Evolutionary conservation across 352 stramenopile species (phyloP).

Genomic region (Phytophthora chlamydospora): DNA sequence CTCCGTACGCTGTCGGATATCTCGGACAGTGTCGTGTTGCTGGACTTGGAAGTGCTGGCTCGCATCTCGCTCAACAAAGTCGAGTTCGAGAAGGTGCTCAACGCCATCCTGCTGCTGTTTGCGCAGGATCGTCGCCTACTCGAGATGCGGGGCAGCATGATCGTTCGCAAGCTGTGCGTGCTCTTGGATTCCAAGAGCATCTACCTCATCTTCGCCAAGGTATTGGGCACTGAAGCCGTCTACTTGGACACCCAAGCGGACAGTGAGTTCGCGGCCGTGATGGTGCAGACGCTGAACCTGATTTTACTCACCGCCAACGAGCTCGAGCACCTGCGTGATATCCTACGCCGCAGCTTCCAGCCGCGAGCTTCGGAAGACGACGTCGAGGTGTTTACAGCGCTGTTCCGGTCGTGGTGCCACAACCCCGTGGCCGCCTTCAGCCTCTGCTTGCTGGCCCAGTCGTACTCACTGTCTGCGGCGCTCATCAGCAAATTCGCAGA

Average conservation of each 20-base stretch:
- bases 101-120: slow-evolving; percentile 96
- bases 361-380: slow-evolving; percentile 71
- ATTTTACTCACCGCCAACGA: slow-evolving; percentile 99
- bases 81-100: slow-evolving; percentile 94
- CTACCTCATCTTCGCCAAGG: slow-evolving; percentile 97
- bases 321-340: slow-evolving; percentile 88
- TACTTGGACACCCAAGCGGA: slow-evolving; percentile 63
- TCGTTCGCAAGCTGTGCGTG: slow-evolving; percentile 98
- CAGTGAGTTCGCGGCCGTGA: slow-evolving; percentile 97
- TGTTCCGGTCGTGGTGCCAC: slow-evolving; percentile 96
- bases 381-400: slow-evolving; percentile 79
- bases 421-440: slow-evolving; percentile 98
- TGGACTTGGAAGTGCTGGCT: slow-evolving; percentile 96
- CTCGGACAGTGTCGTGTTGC: slow-evolving; percentile 96
- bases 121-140: slow-evolving; percentile 81
- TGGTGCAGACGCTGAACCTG: slow-evolving; percentile 99
- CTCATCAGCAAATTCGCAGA: slow-evolving; percentile 98
- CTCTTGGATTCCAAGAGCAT: slow-evolving; percentile 98
- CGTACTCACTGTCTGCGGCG: slow-evolving; percentile 96
- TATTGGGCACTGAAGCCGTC: slow-evolving; percentile 82
- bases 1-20: slow-evolving; percentile 96
- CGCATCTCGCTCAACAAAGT: slow-evolving; percentile 93
- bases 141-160: slow-evolving; percentile 97
- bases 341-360: slow-evolving; percentile 83
- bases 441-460: slow-evolving; percentile 97